Percentiles rank a stretch among this genome's conserved stretches.
Conservation (phyloP, 257 asterid species). For the Anisodus acutangulus region DNA sequence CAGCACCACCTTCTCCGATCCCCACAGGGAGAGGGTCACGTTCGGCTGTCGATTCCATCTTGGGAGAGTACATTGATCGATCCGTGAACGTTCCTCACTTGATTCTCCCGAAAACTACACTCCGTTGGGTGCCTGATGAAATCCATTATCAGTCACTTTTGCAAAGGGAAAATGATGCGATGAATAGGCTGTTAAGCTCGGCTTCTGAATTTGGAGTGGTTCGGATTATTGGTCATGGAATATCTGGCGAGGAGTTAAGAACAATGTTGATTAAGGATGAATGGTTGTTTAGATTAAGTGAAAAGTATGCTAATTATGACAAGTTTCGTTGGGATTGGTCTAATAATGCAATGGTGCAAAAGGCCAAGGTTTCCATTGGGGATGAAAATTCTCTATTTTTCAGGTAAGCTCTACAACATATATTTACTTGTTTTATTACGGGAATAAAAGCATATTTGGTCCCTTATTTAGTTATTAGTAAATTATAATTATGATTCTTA, state of each 20-base stretch:
- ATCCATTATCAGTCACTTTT: constrained; percentile 43
- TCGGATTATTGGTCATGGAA: constrained; percentile 52
- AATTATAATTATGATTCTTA: too few species aligned
- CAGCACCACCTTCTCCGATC: constrained; percentile 40
- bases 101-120: constrained; percentile 46
- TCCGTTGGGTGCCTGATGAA: constrained; percentile 37
- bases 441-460: too few species aligned
- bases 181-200: constrained; percentile 44
- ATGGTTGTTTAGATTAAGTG: constrained; percentile 46
- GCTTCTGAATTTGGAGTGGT: constrained; percentile 49
- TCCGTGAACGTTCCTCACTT: constrained; percentile 49
- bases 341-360: constrained; percentile 30
- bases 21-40: constrained; percentile 40
- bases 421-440: background rate
- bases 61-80: constrained; percentile 36
- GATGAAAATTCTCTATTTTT: constrained; percentile 42
- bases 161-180: constrained; percentile 34
- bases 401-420: constrained; percentile 42
- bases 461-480: too few species aligned
- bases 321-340: constrained; percentile 48
- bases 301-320: constrained; percentile 51
- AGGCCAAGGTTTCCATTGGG: constrained; percentile 48
- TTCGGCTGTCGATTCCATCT: constrained; percentile 31
- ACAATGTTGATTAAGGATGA: constrained; percentile 42
- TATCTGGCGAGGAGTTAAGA: constrained; percentile 48